Evolutionary conservation across 1,284 basidiomycete species (phyloP).

Genomic region (Albatrellus sp.): DNA sequence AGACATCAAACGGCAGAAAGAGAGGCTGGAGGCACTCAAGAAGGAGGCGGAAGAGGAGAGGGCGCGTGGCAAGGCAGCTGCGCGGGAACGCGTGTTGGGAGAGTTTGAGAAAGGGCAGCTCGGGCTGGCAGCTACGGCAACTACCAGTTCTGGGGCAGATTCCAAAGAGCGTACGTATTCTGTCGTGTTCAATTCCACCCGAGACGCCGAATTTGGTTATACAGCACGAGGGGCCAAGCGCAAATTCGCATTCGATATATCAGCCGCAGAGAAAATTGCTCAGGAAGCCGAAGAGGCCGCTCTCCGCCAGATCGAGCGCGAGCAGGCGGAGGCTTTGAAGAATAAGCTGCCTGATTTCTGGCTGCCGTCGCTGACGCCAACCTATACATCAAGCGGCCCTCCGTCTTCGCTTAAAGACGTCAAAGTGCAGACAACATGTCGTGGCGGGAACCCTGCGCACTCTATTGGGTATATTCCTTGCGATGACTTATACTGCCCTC

Average conservation of each 20-base stretch:
- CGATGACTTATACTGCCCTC: neutral
- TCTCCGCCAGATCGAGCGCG: conserved; percentile 66
- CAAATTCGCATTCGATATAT: conserved; percentile 67
- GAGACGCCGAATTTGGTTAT: neutral
- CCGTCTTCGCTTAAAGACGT: conserved; percentile 61
- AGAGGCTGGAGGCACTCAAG: conserved; percentile 58
- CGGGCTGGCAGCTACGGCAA: conserved; percentile 35
- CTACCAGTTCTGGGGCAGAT: conserved; percentile 25
- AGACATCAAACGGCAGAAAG: conserved; percentile 79
- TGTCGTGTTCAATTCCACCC: neutral
- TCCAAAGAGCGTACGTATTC: conserved; percentile 23
- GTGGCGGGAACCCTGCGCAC: conserved; percentile 65
- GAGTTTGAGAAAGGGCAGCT: conserved; percentile 83
- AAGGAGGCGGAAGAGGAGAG: conserved; percentile 68
- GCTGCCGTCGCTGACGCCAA: conserved; percentile 82
- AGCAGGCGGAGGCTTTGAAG: conserved; percentile 75
- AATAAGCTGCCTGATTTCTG: conserved; percentile 91
- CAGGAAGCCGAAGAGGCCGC: conserved; percentile 80
- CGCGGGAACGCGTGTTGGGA: conserved; percentile 70
- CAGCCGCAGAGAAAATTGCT: conserved; percentile 57
- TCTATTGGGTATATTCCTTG: conserved; percentile 48
- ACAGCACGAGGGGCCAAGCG: conserved; percentile 52
- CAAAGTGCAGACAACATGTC: conserved; percentile 79
- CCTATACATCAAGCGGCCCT: conserved; percentile 50
- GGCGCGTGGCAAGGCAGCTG: conserved; percentile 49